phyloP scores from a whole-genome alignment of 805 yeast genomes.

The Yarrowia alimentaria region DNA sequence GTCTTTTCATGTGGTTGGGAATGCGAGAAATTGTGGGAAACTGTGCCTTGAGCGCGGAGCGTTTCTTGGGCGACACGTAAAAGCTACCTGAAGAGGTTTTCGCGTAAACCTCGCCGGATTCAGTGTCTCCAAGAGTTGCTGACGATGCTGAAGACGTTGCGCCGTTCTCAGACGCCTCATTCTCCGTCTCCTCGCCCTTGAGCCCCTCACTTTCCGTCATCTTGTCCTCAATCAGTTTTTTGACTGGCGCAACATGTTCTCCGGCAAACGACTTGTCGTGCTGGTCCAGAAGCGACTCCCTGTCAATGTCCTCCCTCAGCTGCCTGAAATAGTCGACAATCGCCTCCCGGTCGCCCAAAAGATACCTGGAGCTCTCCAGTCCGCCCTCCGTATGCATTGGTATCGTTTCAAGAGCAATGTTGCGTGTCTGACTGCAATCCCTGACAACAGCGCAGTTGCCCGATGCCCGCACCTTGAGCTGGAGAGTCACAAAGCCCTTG shows the following conservation, averaged over 20 bases:
- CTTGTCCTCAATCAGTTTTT: not conserved
- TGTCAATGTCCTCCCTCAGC: not conserved
- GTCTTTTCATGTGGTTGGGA: constrained; percentile 14
- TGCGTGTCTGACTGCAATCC: constrained; percentile 1
- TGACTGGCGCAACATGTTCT: not conserved
- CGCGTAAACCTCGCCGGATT: constrained; percentile 5
- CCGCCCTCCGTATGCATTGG: constrained; percentile 4
- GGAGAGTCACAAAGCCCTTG: not conserved
- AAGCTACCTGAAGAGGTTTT: constrained; percentile 9
- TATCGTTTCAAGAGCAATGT: not conserved
- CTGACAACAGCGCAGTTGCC: constrained; percentile 15
- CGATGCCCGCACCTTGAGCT: not conserved
- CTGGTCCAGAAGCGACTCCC: not conserved
- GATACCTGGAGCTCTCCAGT: constrained; percentile 5
- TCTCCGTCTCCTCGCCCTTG: not conserved
- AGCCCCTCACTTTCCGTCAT: constrained; percentile 1
- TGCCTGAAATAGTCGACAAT: not conserved
- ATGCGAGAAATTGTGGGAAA: constrained; percentile 14
- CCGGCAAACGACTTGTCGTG: constrained; percentile 5
- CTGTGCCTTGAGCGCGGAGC: constrained; percentile 7
- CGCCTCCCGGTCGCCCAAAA: constrained; percentile 1
- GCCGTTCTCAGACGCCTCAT: no score
- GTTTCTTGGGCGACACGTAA: constrained; percentile 12
- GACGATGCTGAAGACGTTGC: no score
- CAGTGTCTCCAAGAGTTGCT: not conserved